Base-by-base conservation (phyloP, 1,139 yeast species). In the Candida frijolesensis region DNA sequence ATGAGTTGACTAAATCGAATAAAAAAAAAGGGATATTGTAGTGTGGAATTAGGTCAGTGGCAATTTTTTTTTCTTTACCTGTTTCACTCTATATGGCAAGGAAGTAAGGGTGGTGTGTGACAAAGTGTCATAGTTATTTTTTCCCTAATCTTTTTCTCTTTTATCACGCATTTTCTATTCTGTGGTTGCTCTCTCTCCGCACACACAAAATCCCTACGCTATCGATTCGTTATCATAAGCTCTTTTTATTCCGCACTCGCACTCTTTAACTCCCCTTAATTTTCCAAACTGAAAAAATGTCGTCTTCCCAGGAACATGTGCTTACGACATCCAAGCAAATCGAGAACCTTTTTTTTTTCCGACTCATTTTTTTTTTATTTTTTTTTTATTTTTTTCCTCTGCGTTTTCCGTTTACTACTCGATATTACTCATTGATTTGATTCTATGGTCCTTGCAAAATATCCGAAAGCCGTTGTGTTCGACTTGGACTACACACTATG, bases 401-500 rank as follows among this genome's bases (percentile, higher is more conserved):
- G 11, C 19, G 4, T 34, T 16, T 16, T 16, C 18, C 38, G 16
- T 9, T 16, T 2, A 3, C 19, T n/a, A 5, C 19, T 19, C 8
- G 16, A 9, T 16, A 15, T 8, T 4, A 34, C 18, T 15, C 38
- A 9, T n/a, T 38, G 16, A 41, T 16, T n/a, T 38, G 16, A 41
- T 18, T 3, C 22, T 12, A 47, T 47, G 50, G 33, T 33, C 9
- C 41, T 49, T 30, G 45, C 37, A 16, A 54, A 50, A 27, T 81
- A 80, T 55, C 89, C 90, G 0, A 73, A 72, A 53, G 85, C 82
- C 0, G 82, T 86, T 4, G 91, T 87, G 1, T 85, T 87, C 64
- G 95, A 87, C 59, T 68, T 87, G 43, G 95, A 87, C 63, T 87
- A 84, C 60, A 87, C 95, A 0, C 67, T 87, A 41, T 87, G 94